A percentile compares a stretch with the other conserved stretches of the same genome.
Evolutionary conservation across 225 moss, liverwort and hornwort genomes (phyloP).

Genomic region (Physcomitrellopsis africana): DNA sequence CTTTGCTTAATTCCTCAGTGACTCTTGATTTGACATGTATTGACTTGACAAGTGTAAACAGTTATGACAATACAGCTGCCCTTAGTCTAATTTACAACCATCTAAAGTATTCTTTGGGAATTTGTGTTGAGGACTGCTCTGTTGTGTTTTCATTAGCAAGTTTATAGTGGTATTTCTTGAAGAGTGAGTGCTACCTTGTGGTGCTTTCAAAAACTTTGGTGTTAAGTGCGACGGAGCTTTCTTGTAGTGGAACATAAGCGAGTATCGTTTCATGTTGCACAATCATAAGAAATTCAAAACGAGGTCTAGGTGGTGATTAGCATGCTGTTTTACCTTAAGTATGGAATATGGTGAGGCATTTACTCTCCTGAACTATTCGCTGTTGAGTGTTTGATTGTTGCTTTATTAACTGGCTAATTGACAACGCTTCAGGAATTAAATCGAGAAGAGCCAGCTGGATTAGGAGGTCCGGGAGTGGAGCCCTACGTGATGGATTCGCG

Average conservation of each 20-base stretch:
- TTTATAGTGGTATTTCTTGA: background rate
- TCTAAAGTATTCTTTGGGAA: slow-evolving; percentile 2
- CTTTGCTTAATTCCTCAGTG: slow-evolving; percentile 3
- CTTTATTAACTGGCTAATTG: slow-evolving; percentile 21
- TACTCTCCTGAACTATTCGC: too few relatives aligned
- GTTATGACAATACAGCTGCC: background rate
- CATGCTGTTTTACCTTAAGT: too few relatives aligned
- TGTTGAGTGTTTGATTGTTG: slow-evolving; percentile 21
- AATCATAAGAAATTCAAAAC: too few relatives aligned
- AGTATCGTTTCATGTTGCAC: background rate
- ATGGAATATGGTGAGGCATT: too few relatives aligned
- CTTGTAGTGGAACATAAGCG: background rate
- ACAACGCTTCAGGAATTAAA: slow-evolving; percentile 75
- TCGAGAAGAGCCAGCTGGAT: slow-evolving; percentile 90
- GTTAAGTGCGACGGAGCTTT: slow-evolving; percentile 3
- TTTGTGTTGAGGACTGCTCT: slow-evolving; percentile 14
- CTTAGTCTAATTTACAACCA: slow-evolving; percentile 12
- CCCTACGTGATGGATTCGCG: slow-evolving; percentile 90
- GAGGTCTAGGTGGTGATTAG: too few relatives aligned
- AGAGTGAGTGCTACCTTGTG: background rate
- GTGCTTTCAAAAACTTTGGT: background rate
- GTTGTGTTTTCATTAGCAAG: slow-evolving; percentile 5
- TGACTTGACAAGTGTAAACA: slow-evolving; percentile 2
- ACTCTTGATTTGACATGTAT: background rate
- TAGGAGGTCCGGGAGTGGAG: slow-evolving; percentile 95